A percentile compares a stretch with the other conserved stretches of the same genome.
Conservation (phyloP, 495 filamentous ascomycete species). For the Hypoxylon fragiforme region DNA sequence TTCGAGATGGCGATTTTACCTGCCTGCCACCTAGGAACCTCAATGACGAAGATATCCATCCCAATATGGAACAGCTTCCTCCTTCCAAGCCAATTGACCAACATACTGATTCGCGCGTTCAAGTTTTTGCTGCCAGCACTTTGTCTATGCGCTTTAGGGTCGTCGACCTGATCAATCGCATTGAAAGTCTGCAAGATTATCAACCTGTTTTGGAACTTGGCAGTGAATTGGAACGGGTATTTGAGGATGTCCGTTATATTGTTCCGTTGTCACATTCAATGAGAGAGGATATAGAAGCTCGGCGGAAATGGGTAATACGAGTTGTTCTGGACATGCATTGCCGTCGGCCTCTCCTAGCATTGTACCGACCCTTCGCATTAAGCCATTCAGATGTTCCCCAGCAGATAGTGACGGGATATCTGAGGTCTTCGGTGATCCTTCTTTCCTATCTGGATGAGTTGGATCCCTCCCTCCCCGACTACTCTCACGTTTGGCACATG, state of each 20-base stretch:
- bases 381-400: conserved; percentile 36
- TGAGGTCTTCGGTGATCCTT: conserved; percentile 44
- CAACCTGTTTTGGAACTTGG: conserved; percentile 41
- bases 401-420: conserved; percentile 41
- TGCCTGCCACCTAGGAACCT: conserved; percentile 43
- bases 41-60: conserved; percentile 38
- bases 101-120: conserved; percentile 38
- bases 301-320: conserved; percentile 38
- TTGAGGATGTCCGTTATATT: conserved; percentile 43
- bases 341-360: conserved; percentile 40
- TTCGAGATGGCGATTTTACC: conserved; percentile 43
- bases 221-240: conserved; percentile 40
- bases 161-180: conserved; percentile 39
- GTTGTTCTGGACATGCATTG: conserved; percentile 42
- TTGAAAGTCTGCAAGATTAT: conserved; percentile 41
- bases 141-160: conserved; percentile 39
- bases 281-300: conserved; percentile 29
- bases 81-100: conserved; percentile 42
- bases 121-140: conserved; percentile 41
- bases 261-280: conserved; percentile 33
- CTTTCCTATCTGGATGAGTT: conserved; percentile 44
- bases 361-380: conserved; percentile 48
- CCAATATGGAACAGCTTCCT: conserved; percentile 36
- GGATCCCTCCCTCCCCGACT: conserved; percentile 35
- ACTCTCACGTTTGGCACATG: conserved; percentile 38